phyloP scores from a whole-genome alignment of 2,329 filamentous ascomycete species.

The Phialophora macrospora region DNA sequence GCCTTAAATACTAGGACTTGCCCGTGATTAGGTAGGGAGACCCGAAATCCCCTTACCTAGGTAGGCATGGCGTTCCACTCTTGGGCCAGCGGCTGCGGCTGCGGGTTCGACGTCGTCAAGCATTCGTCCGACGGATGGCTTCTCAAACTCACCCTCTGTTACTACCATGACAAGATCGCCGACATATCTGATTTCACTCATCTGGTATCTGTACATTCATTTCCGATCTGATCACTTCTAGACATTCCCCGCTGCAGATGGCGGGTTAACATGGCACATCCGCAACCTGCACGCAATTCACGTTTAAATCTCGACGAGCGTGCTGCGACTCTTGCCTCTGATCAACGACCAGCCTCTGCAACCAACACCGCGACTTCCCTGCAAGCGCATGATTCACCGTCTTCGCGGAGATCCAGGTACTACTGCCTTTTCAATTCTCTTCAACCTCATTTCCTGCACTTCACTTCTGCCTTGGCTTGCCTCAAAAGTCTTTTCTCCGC shows the following conservation, averaged over 20 bases:
- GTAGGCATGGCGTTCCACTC: constrained; percentile 16
- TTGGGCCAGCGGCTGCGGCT: constrained; percentile 8
- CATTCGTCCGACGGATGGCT: constrained; percentile 10
- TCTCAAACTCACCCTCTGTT: constrained; percentile 1
- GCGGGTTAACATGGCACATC: constrained; percentile 40
- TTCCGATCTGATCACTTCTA: constrained; percentile 12
- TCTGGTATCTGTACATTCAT: constrained; percentile 13
- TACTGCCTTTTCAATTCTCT: constrained; percentile 21
- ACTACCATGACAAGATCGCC: constrained; percentile 2
- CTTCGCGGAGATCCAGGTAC: constrained; percentile 33
- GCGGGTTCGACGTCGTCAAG: constrained; percentile 15
- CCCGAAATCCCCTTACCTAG: constrained; percentile 13
- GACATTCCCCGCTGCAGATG: constrained; percentile 29
- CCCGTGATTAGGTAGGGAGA: constrained; percentile 6
- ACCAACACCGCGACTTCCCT: constrained; percentile 35
- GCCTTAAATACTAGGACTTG: constrained; percentile 17
- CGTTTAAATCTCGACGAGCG: constrained; percentile 33
- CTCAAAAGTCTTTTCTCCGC: constrained; percentile 26
- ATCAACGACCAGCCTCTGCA: constrained; percentile 23
- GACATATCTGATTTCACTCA: constrained; percentile 11
- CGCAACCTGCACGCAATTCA: constrained; percentile 36
- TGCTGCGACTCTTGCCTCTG: constrained; percentile 41
- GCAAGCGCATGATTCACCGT: constrained; percentile 42
- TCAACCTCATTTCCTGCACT: constrained; percentile 25
- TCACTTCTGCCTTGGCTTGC: constrained; percentile 20